phyloP scores from a whole-genome alignment of 352 stramenopile species.

The Paralagenidium karlingii region DNA sequence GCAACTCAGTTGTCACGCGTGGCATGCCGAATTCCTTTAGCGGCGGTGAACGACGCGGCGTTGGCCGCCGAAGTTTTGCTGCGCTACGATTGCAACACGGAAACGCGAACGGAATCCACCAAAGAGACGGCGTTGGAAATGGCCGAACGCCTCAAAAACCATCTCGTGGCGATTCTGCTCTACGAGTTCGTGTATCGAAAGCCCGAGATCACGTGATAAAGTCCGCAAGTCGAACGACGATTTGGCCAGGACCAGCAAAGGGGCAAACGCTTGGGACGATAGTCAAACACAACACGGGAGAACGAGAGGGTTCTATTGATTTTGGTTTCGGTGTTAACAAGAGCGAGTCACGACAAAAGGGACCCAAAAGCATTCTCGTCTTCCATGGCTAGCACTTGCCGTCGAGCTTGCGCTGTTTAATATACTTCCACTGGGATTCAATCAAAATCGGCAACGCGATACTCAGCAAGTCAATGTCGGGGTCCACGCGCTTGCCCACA shows the following conservation, averaged over 20 bases:
- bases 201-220: too few relatives aligned
- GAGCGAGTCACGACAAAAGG: background rate
- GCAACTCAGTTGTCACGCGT: too few relatives aligned
- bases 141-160: conserved; percentile 52
- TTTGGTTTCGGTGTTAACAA: too few relatives aligned
- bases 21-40: too few relatives aligned
- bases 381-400: background rate
- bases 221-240: too few relatives aligned
- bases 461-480: conserved; percentile 81
- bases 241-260: too few relatives aligned
- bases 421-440: conserved; percentile 84
- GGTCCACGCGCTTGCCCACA: conserved; percentile 82
- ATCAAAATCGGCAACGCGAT: conserved; percentile 88
- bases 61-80: conserved; percentile 57
- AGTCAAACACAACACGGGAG: conserved; percentile 14
- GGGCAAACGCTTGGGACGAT: too few relatives aligned
- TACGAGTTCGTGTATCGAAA: conserved; percentile 60
- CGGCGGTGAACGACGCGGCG: conserved; percentile 46
- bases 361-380: background rate
- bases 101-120: conserved; percentile 40
- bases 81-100: conserved; percentile 42
- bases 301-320: too few relatives aligned
- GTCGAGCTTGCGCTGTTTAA: conserved; percentile 4
- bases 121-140: conserved; percentile 72
- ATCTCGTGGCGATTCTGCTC: conserved; percentile 61